Conservation (phyloP, 1,284 basidiomycete genomes). For the Trichosporon sp. region DNA sequence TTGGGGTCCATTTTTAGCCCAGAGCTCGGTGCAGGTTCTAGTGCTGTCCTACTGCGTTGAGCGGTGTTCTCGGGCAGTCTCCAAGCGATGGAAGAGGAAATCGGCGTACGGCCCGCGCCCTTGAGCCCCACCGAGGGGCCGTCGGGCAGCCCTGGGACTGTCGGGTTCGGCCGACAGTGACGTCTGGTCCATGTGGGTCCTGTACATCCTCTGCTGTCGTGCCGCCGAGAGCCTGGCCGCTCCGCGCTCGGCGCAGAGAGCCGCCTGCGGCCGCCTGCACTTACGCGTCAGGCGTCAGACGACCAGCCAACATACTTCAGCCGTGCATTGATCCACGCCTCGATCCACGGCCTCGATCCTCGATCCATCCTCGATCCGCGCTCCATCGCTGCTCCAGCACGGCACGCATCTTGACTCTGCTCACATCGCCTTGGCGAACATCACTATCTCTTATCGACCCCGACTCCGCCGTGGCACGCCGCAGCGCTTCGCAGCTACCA, state of each 20-base stretch:
- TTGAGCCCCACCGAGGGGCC: background rate
- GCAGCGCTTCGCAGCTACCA: background rate
- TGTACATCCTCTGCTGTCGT: background rate
- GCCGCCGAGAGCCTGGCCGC: background rate
- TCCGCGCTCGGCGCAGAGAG: background rate
- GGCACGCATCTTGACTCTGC: background rate
- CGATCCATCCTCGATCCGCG: background rate
- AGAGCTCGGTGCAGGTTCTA: background rate
- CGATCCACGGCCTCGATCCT: background rate
- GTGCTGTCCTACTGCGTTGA: no score
- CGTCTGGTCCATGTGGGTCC: background rate
- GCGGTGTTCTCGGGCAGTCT: no score
- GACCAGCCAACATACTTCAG: background rate
- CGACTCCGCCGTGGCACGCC: background rate
- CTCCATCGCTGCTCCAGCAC: background rate
- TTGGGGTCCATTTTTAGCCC: background rate
- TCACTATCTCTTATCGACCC: background rate
- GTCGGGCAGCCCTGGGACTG: background rate
- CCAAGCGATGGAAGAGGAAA: background rate
- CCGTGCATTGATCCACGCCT: background rate
- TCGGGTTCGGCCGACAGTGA: conserved; percentile 1
- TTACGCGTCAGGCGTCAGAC: background rate
- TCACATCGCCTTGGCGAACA: background rate
- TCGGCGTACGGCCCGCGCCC: background rate
- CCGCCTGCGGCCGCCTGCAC: no score